Percentiles rank a stretch among this genome's conserved stretches.
Evolutionary conservation across 805 yeast genomes (phyloP).

Genomic region (Wickerhamomyces pijperi): DNA sequence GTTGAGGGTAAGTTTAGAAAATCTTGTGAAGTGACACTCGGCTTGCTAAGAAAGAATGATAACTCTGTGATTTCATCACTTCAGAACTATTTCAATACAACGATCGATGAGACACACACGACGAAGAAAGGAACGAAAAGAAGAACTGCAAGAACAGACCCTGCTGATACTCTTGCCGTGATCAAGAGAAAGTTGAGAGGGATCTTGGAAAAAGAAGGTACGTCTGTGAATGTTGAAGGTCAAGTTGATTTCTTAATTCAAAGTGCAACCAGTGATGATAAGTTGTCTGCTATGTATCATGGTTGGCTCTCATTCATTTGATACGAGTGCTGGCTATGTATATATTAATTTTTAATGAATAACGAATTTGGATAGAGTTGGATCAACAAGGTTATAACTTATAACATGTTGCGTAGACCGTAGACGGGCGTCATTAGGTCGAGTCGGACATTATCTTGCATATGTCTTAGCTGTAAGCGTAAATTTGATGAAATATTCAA

Average conservation of each 20-base stretch:
- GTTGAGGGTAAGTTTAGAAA: constrained; percentile 84
- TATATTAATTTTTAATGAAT: too few species aligned
- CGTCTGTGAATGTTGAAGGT: constrained; percentile 83
- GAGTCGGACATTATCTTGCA: too few species aligned
- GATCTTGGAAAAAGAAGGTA: constrained; percentile 65
- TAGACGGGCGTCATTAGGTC: too few species aligned
- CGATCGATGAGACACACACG: constrained; percentile 27
- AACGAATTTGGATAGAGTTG: too few species aligned
- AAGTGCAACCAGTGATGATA: constrained; percentile 63
- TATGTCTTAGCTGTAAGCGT: too few species aligned
- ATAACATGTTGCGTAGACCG: too few species aligned
- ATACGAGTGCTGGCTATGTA: too few species aligned
- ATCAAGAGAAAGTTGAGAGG: constrained; percentile 80
- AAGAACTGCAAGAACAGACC: constrained; percentile 31
- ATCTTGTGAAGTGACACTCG: constrained; percentile 75
- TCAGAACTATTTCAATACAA: constrained; percentile 86
- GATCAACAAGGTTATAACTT: too few species aligned
- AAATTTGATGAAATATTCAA: too few species aligned
- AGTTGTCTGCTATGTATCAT: constrained; percentile 75
- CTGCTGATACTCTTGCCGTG: constrained; percentile 59
- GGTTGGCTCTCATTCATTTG: constrained; percentile 74
- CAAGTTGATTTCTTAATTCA: constrained; percentile 85
- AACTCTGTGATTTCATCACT: constrained; percentile 78
- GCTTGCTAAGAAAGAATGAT: constrained; percentile 65
- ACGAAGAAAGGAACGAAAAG: constrained; percentile 32